Conservation (phyloP, 192 early-diverging fungal genomes). For the Phlyctochytrium arcticum region DNA sequence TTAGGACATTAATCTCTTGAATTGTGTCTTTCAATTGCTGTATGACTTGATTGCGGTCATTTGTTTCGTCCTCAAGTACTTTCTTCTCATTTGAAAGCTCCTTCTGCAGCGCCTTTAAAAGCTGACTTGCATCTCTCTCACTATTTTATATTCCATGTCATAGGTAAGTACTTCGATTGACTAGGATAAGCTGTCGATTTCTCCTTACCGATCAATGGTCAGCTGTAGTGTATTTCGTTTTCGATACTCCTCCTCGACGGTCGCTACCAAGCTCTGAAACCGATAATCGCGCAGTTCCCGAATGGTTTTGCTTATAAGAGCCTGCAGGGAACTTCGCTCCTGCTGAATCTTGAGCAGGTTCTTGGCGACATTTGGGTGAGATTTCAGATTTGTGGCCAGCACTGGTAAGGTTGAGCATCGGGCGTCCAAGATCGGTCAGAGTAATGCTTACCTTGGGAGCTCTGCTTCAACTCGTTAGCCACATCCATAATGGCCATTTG, state of each 20-base stretch:
- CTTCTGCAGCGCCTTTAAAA: constrained; percentile 47
- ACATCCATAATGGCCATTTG: constrained; percentile 39
- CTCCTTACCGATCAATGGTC: constrained; percentile 47
- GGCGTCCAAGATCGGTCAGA: too few relatives aligned
- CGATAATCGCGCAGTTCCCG: constrained; percentile 45
- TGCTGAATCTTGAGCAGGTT: constrained; percentile 53
- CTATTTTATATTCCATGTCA: neutral
- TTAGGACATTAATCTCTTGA: constrained; percentile 60
- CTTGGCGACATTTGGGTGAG: constrained; percentile 43
- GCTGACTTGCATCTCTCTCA: constrained; percentile 42
- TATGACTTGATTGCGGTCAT: constrained; percentile 57
- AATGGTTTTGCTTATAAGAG: constrained; percentile 38
- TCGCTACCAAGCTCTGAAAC: constrained; percentile 44
- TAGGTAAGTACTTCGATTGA: too few relatives aligned
- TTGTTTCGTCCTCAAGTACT: constrained; percentile 52
- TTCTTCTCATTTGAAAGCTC: constrained; percentile 49
- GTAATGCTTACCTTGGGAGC: constrained; percentile 35
- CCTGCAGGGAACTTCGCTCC: constrained; percentile 45
- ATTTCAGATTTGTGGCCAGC: constrained; percentile 23
- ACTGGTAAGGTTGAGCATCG: constrained; percentile 14
- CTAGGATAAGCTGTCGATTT: neutral
- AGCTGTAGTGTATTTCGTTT: constrained; percentile 56
- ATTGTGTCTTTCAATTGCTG: constrained; percentile 65
- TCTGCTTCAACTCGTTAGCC: constrained; percentile 31
- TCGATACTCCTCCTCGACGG: constrained; percentile 55